Evolutionary conservation across 768 basidiomycete species (phyloP), one percentile per base, ranked within the genome.

Genomic region (Lanmaoa pseudosensibilis): DNA sequence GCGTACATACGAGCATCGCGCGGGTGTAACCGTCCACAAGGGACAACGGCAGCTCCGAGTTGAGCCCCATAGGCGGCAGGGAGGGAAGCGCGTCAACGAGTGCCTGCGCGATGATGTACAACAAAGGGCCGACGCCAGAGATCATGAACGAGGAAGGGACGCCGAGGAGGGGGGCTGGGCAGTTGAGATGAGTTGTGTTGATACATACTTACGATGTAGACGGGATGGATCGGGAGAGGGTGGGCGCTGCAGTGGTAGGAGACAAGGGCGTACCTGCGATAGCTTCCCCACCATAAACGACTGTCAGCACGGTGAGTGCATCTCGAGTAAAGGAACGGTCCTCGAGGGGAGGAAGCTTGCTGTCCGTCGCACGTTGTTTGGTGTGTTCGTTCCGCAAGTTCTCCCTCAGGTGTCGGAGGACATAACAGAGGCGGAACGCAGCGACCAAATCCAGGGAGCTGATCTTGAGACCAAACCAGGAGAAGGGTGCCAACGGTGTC

Each of bases 271-370:
- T 64, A 88, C 89, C 81, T 52, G 78, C 77, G 46, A 89, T 73
- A 2, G 83, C 83, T 70, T 92, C 88, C n/a, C 90, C 90, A 10
- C 89, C 90, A 64, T 84, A 91, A 1, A 91, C 88, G 30, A 92
- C 84, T 15, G 83, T 72, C 33, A 88, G 73, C 3, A 84, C 84
- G 1, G 86, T 78, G 5, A 78, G 68, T 18, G 80, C 67, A 60
- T 82, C 83, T 63, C 83, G 81, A 36, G 79, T 76, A 58, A 88
- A 85, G 4, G 87, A 86, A 16, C 73, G 74, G 39, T 75, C 69
- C 61, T 85, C 86, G 11, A 78, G 54, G 4, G 68, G 69, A 9
- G 65, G 58, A 5, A 60, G 52, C 19, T 64, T 69, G 43, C 72
- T 73, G 57, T 78, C 76, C 21, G 60, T 66, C 39, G 59, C 59